A percentile compares a stretch with the other conserved stretches of the same genome.
phyloP scores from a whole-genome alignment of 495 filamentous ascomycete species.

The Penicillium antarcticum region DNA sequence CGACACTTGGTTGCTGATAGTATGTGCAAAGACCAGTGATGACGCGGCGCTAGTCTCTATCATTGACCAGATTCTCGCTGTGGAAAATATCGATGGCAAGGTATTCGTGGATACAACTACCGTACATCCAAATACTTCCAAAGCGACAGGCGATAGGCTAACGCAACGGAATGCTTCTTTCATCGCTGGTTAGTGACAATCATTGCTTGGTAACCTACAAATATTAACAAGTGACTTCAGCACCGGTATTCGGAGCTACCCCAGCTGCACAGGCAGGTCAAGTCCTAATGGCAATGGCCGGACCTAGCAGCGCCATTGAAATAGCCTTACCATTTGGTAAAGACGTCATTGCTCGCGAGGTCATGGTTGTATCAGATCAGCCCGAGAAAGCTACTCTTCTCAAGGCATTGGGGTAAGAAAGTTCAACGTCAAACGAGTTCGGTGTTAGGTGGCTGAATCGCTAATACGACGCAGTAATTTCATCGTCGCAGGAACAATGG shows the following conservation, averaged over 20 bases:
- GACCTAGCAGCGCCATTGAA: not conserved
- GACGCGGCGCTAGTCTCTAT: constrained; percentile 3
- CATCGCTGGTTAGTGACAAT: not conserved
- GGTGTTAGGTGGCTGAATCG: not conserved
- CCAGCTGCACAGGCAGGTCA: constrained; percentile 4
- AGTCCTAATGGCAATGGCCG: constrained; percentile 6
- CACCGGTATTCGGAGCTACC: constrained; percentile 9
- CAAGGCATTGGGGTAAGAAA: constrained; percentile 10
- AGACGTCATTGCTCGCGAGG: constrained; percentile 9
- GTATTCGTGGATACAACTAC: constrained; percentile 10
- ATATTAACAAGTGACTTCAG: not conserved
- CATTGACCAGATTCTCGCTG: constrained; percentile 3
- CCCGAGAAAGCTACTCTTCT: constrained; percentile 9
- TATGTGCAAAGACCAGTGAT: not conserved
- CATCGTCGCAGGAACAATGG: constrained; percentile 9
- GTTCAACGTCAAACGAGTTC: no score
- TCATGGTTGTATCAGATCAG: constrained; percentile 6
- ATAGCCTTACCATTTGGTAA: not conserved
- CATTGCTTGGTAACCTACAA: not conserved
- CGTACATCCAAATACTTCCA: constrained; percentile 5
- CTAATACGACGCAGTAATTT: constrained; percentile 6
- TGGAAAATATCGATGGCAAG: not conserved
- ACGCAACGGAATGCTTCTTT: not conserved
- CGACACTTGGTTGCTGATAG: not conserved
- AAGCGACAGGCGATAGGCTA: not conserved